A percentile compares a stretch with the other conserved stretches of the same genome.
Conservation (phyloP, 331 rosid genomes). For the Rhamnella rubrinervis region DNA sequence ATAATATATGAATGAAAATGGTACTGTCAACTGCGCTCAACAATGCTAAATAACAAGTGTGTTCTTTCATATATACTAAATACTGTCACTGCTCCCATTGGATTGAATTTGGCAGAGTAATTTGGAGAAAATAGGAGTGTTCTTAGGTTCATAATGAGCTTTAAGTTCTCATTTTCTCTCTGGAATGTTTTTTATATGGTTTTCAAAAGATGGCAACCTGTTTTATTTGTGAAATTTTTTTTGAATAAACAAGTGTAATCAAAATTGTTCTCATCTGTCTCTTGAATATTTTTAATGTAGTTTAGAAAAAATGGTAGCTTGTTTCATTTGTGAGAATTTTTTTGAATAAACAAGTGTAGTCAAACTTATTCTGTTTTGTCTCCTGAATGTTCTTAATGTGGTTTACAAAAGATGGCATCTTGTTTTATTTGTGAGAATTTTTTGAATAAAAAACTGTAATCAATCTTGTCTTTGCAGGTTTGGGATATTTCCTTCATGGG, state of each 20-base stretch:
- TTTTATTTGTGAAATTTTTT: background rate
- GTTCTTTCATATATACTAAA: too few species aligned
- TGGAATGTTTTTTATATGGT: background rate
- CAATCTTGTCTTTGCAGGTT: constrained; percentile 42
- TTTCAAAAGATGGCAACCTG: too few species aligned
- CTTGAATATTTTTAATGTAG: background rate
- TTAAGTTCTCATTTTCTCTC: background rate
- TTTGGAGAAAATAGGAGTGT: too few species aligned
- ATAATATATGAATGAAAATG: too few species aligned
- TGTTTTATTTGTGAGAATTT: background rate
- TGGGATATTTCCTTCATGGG: constrained; percentile 99
- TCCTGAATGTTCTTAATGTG: background rate
- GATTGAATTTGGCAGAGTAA: too few species aligned
- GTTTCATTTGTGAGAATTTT: background rate
- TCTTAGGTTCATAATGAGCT: too few species aligned
- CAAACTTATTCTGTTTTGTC: background rate
- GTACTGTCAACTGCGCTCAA: too few species aligned
- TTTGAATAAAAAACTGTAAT: background rate
- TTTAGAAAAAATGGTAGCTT: too few species aligned
- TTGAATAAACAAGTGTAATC: background rate
- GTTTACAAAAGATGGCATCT: too few species aligned
- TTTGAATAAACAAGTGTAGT: background rate
- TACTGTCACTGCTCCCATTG: too few species aligned
- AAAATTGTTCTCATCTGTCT: background rate
- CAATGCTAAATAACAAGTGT: too few species aligned